Conservation (phyloP, 805 yeast genomes). For the Candida incommunis region DNA sequence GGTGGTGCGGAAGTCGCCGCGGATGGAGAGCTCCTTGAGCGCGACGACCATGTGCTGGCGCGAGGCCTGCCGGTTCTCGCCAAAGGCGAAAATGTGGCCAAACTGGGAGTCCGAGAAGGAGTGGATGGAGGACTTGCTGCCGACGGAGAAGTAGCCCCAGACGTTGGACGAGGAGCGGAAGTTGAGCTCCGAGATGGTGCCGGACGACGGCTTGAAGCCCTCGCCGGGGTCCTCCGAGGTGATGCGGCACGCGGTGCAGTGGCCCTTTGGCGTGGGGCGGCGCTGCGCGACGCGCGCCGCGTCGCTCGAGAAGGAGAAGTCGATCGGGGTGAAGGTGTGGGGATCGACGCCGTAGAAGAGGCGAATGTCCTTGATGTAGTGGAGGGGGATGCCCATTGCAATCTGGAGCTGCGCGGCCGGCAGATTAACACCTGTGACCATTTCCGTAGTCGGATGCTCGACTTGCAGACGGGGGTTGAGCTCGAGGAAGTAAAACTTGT, state of each 20-base stretch:
- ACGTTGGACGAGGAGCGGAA: slow-evolving; percentile 95
- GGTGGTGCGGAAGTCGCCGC: slow-evolving; percentile 98
- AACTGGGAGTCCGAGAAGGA: slow-evolving; percentile 97
- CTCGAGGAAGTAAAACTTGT: slow-evolving; percentile 91
- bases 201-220: slow-evolving; percentile 98
- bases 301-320: slow-evolving; percentile 71
- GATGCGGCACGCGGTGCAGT: slow-evolving; percentile 97
- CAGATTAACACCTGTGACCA: slow-evolving; percentile 96
- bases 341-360: slow-evolving; percentile 92
- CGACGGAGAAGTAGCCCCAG: slow-evolving; percentile 99
- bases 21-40: slow-evolving; percentile 82
- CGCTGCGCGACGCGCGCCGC: slow-evolving; percentile 68
- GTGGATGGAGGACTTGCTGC: slow-evolving; percentile 92
- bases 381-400: slow-evolving; percentile 99
- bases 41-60: slow-evolving; percentile 99
- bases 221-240: slow-evolving; percentile 99
- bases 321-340: slow-evolving; percentile 77
- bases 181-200: slow-evolving; percentile 89
- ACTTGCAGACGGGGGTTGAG: slow-evolving; percentile 97
- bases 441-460: slow-evolving; percentile 99
- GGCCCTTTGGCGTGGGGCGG: slow-evolving; percentile 93
- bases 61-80: slow-evolving; percentile 95
- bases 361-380: slow-evolving; percentile 86
- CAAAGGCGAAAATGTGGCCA: slow-evolving; percentile 98
- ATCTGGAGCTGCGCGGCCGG: slow-evolving; percentile 98